Evolutionary conservation across 1,284 basidiomycete species (phyloP).

Genomic region (Leccinum fuscescens): DNA sequence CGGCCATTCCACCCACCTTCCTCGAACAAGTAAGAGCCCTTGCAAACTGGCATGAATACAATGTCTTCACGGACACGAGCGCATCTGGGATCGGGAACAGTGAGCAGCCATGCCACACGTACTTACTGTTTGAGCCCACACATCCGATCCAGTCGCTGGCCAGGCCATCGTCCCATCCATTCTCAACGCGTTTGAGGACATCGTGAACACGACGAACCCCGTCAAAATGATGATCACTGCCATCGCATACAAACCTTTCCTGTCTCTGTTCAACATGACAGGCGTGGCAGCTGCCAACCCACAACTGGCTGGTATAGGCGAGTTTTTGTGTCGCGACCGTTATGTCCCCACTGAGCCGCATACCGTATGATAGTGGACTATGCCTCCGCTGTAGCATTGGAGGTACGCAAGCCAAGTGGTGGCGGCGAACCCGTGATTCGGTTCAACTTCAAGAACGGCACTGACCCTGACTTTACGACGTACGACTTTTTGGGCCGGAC

Average conservation of each 20-base stretch:
- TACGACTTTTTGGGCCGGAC: conserved; percentile 64
- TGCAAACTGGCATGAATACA: conserved; percentile 76
- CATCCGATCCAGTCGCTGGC: conserved; percentile 55
- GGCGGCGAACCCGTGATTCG: conserved; percentile 56
- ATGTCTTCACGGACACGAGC: conserved; percentile 59
- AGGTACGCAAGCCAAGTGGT: conserved; percentile 54
- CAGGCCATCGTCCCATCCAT: conserved; percentile 65
- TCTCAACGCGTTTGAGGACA: conserved; percentile 54
- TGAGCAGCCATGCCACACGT: conserved; percentile 32
- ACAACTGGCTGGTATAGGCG: conserved; percentile 63
- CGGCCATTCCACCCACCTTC: conserved; percentile 51
- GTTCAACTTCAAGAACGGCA: conserved; percentile 81
- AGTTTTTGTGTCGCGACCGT: conserved; percentile 19
- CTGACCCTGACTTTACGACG: conserved; percentile 50
- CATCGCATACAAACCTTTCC: conserved; percentile 80
- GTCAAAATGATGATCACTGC: conserved; percentile 65
- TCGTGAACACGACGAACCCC: conserved; percentile 59
- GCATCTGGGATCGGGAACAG: conserved; percentile 70
- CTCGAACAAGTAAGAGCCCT: conserved; percentile 60
- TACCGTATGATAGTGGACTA: conserved; percentile 55
- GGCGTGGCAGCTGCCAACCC: conserved; percentile 51
- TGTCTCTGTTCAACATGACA: conserved; percentile 81
- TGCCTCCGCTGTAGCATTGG: conserved; percentile 68
- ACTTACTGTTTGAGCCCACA: conserved; percentile 7
- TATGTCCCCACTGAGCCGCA: conserved; percentile 12